Evolutionary conservation across 768 basidiomycete species (phyloP).

Genomic region (Leccinum olivaceopallidum): DNA sequence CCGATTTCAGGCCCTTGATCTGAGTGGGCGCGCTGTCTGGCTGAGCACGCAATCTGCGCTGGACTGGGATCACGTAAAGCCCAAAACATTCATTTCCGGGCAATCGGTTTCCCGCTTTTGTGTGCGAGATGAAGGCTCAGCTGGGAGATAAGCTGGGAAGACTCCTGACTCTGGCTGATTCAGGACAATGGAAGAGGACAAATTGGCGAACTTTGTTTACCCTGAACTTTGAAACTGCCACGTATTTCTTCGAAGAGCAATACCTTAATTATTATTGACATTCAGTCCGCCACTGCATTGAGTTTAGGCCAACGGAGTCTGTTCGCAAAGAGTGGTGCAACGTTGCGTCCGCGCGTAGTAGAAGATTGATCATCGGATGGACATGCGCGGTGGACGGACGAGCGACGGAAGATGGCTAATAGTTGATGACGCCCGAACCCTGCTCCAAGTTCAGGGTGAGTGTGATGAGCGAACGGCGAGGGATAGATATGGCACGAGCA

Average conservation of each 20-base stretch:
- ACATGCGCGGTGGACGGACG: constrained; percentile 15
- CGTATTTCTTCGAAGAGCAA: constrained; percentile 3
- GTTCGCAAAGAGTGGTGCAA: constrained; percentile 19
- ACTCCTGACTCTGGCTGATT: constrained; percentile 1
- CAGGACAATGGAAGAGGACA: constrained; percentile 15
- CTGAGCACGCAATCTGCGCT: constrained; percentile 5
- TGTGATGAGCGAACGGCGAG: constrained; percentile 15
- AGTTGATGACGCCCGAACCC: constrained; percentile 1
- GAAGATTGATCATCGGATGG: constrained; percentile 30
- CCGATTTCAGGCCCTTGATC: constrained; percentile 15
- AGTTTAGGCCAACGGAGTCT: constrained; percentile 9
- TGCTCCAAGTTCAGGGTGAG: constrained; percentile 17
- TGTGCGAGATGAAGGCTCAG: constrained; percentile 14
- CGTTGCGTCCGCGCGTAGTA: constrained; percentile 24
- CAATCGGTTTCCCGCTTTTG: constrained; percentile 8
- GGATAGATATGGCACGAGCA: constrained; percentile 9
- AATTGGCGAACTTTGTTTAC: constrained; percentile 16
- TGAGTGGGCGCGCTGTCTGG: constrained; percentile 10
- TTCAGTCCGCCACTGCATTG: constrained; percentile 1
- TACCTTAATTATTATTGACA: neutral
- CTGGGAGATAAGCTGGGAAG: constrained; percentile 30
- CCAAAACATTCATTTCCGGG: constrained; percentile 15
- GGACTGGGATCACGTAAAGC: constrained; percentile 14
- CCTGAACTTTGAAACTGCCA: constrained; percentile 11
- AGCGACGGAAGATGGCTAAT: constrained; percentile 12